Conservation (phyloP, 108 stramenopile genomes). For the Pseudonitzschia pungens region DNA sequence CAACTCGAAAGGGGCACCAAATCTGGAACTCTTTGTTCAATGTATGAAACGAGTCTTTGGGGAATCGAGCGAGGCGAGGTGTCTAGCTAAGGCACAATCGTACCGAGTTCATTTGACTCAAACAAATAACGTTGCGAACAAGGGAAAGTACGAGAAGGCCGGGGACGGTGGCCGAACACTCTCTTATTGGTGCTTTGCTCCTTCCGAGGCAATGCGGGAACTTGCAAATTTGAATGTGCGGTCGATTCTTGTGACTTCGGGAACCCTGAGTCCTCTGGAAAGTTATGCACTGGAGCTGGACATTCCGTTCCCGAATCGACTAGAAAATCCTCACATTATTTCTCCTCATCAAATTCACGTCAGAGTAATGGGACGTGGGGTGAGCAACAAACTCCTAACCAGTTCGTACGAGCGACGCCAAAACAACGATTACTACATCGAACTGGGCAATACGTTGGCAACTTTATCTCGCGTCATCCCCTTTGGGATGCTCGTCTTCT, state of each 20-base stretch:
- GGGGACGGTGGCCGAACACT: constrained; percentile 61
- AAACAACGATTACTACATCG: constrained; percentile 84
- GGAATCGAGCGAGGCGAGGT: constrained; percentile 57
- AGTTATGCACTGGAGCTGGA: constrained; percentile 91
- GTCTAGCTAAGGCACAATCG: constrained; percentile 72
- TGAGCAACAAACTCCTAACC: constrained; percentile 70
- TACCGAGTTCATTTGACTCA: constrained; percentile 76
- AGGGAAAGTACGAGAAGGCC: constrained; percentile 17
- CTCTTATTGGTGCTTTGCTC: constrained; percentile 97
- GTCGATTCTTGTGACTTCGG: constrained; percentile 91
- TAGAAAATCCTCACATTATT: constrained; percentile 96
- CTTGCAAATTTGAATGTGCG: constrained; percentile 74
- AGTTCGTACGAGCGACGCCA: constrained; percentile 86
- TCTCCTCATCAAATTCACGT: constrained; percentile 79
- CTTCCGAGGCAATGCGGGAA: constrained; percentile 93
- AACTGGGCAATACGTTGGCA: constrained; percentile 89
- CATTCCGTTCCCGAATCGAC: constrained; percentile 78
- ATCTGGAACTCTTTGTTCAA: constrained; percentile 65
- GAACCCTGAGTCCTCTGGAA: constrained; percentile 94
- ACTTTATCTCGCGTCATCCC: constrained; percentile 78
- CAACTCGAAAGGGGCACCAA: constrained; percentile 54
- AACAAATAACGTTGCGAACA: constrained; percentile 17
- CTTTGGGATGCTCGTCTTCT: constrained; percentile 95
- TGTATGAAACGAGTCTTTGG: constrained; percentile 84
- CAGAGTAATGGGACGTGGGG: constrained; percentile 83